Evolutionary conservation across 257 asterid species (phyloP).

Genomic region (Euphrasia confusa): DNA sequence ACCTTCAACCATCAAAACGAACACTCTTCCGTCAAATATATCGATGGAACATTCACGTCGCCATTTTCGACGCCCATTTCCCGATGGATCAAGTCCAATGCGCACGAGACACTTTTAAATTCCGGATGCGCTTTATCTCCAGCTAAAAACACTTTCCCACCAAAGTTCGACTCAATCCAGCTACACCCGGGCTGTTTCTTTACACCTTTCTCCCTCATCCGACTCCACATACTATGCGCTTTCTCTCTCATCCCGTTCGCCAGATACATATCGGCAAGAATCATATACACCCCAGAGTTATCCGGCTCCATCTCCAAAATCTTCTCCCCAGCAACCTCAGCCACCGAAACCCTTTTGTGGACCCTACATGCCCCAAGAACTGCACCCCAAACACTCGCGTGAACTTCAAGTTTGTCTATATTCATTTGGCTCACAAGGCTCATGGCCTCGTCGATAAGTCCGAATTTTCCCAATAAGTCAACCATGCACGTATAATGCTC

Average conservation of each 20-base stretch:
- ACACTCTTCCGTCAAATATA: neutral
- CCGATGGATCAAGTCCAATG: slow-evolving; percentile 36
- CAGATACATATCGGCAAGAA: slow-evolving; percentile 53
- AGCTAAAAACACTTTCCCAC: slow-evolving; percentile 52
- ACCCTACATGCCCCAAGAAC: slow-evolving; percentile 59
- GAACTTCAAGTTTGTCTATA: slow-evolving; percentile 35
- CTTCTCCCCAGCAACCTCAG: slow-evolving; percentile 54
- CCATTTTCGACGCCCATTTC: slow-evolving; percentile 32
- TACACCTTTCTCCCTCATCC: slow-evolving; percentile 55
- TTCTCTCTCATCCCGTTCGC: slow-evolving; percentile 47
- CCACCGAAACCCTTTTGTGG: slow-evolving; percentile 44
- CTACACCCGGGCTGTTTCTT: slow-evolving; percentile 74
- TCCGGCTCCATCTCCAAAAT: slow-evolving; percentile 49
- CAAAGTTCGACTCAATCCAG: slow-evolving; percentile 53
- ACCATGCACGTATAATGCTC: slow-evolving; percentile 68
- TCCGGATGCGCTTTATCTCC: slow-evolving; percentile 51
- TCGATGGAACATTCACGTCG: neutral
- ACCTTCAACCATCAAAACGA: neutral
- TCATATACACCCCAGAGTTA: slow-evolving; percentile 58
- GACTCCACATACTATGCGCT: slow-evolving; percentile 41
- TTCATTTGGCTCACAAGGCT: slow-evolving; percentile 37
- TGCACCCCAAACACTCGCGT: slow-evolving; percentile 65
- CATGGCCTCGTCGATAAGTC: slow-evolving; percentile 47
- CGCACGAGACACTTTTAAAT: slow-evolving; percentile 32
- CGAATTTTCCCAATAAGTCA: slow-evolving; percentile 58